These are phyloP conservation scores for Lippia alba DNA, from an alignment of 305 asterid genomes.

Conservation along the genomic window DNA sequence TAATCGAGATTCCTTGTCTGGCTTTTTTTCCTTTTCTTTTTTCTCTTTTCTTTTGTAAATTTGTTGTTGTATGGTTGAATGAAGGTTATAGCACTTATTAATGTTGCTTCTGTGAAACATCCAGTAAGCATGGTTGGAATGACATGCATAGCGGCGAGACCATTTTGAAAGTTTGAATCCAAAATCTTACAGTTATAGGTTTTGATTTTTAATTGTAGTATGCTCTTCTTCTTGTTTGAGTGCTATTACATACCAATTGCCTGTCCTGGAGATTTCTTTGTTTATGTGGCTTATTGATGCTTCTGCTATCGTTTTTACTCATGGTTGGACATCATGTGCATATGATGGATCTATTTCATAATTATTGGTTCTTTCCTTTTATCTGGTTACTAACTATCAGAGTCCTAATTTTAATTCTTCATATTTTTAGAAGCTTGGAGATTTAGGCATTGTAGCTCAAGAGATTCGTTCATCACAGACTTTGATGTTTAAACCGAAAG, in stretches of 20 bases:
- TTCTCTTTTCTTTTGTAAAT: no score
- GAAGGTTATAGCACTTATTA: no score
- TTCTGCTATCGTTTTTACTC: neutral
- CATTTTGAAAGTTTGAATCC: no score
- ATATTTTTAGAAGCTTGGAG: conserved; percentile 77
- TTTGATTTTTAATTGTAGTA: no score
- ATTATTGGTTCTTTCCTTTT: neutral
- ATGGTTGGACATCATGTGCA: conserved; percentile 13
- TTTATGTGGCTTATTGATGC: no score
- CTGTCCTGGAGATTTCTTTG: neutral
- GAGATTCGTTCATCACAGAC: conserved; percentile 92
- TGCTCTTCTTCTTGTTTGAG: no score
- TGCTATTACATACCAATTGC: neutral
- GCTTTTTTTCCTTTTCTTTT: no score
- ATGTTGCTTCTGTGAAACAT: no score
- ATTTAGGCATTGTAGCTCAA: conserved; percentile 95
- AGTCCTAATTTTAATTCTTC: conserved; percentile 30
- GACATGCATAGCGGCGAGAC: no score
- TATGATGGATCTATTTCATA: conserved; percentile 20
- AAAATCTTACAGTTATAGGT: no score
- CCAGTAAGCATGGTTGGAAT: no score
- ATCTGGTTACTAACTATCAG: conserved; percentile 5
- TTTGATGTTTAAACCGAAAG: conserved; percentile 86
- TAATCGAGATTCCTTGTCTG: neutral
- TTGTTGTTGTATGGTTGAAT: no score